phyloP scores from a whole-genome alignment of 768 basidiomycete genomes.

The Trametes villosa region DNA sequence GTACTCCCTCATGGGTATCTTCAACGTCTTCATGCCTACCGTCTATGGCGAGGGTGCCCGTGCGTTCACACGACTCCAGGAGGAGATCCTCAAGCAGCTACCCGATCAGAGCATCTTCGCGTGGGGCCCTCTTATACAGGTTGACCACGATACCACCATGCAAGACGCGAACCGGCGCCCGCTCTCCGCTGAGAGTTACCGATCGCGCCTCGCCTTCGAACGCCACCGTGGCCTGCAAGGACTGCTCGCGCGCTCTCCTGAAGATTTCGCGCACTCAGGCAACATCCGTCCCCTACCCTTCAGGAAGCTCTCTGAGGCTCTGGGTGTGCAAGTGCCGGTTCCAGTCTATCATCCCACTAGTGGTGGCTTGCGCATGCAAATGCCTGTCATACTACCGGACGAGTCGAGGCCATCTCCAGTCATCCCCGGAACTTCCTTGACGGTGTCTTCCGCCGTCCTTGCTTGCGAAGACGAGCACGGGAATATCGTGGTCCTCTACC shows the following conservation, averaged over 20 bases:
- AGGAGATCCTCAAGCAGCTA: conserved; percentile 7
- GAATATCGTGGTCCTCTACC: not conserved
- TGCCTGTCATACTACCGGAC: not conserved
- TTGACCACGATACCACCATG: not conserved
- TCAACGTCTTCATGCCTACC: conserved; percentile 10
- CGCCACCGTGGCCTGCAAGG: not conserved
- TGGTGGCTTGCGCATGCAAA: not conserved
- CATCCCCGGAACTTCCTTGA: not conserved
- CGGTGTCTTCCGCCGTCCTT: not conserved
- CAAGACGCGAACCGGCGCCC: not conserved
- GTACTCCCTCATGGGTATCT: conserved; percentile 11
- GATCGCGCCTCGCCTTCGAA: not conserved
- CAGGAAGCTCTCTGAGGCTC: not conserved
- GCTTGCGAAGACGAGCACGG: not conserved
- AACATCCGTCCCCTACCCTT: not conserved
- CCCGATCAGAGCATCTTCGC: conserved; percentile 10
- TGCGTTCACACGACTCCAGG: conserved; percentile 7
- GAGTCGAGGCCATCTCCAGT: not conserved
- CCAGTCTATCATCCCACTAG: conserved; percentile 3
- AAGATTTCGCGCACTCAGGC: not conserved
- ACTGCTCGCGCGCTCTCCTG: not conserved
- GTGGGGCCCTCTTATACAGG: not conserved
- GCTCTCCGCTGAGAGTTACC: not conserved
- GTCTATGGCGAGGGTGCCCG: conserved; percentile 5
- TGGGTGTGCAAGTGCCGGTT: not conserved